Conservation (phyloP, 192 early-diverging fungal genomes). For the Chytriomyces sp. region DNA sequence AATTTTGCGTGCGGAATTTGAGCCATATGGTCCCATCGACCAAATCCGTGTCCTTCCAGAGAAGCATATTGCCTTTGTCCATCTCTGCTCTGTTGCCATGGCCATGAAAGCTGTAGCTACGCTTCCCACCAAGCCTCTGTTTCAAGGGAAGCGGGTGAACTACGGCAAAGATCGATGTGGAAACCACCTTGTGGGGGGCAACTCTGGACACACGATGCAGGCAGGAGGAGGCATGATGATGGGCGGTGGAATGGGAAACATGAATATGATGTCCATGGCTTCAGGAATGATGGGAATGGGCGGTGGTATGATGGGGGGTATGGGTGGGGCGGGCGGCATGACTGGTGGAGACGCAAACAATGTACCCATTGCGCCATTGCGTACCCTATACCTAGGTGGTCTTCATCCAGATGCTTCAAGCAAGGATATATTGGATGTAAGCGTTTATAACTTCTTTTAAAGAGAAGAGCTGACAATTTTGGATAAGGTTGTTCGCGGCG, state of each 20-base stretch:
- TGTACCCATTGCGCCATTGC: slow-evolving; percentile 9
- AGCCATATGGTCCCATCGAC: slow-evolving; percentile 73
- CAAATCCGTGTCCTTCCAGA: slow-evolving; percentile 70
- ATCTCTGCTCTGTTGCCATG: slow-evolving; percentile 68
- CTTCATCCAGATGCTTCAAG: slow-evolving; percentile 75
- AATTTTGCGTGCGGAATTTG: slow-evolving; percentile 55
- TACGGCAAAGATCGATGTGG: slow-evolving; percentile 88
- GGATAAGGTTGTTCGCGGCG: slow-evolving; percentile 71
- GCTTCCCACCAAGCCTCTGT: slow-evolving; percentile 60
- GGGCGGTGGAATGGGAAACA: not conserved
- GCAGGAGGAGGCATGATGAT: slow-evolving; percentile 5
- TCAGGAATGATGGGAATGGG: slow-evolving; percentile 3
- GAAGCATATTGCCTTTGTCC: slow-evolving; percentile 82
- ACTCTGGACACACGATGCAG: slow-evolving; percentile 6
- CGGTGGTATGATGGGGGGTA: not conserved
- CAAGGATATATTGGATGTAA: slow-evolving; percentile 82
- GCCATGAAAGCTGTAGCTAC: slow-evolving; percentile 76
- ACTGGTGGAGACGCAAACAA: slow-evolving; percentile 14
- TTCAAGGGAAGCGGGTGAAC: slow-evolving; percentile 61
- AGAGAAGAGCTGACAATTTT: not conserved
- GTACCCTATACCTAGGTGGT: slow-evolving; percentile 83
- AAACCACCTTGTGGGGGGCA: slow-evolving; percentile 20
- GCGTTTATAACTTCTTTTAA: not conserved
- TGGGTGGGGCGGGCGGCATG: not conserved
- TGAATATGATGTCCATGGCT: slow-evolving; percentile 12